Evolutionary conservation across 2,329 filamentous ascomycete species (phyloP).

Genomic region (Cercospora berteroae): DNA sequence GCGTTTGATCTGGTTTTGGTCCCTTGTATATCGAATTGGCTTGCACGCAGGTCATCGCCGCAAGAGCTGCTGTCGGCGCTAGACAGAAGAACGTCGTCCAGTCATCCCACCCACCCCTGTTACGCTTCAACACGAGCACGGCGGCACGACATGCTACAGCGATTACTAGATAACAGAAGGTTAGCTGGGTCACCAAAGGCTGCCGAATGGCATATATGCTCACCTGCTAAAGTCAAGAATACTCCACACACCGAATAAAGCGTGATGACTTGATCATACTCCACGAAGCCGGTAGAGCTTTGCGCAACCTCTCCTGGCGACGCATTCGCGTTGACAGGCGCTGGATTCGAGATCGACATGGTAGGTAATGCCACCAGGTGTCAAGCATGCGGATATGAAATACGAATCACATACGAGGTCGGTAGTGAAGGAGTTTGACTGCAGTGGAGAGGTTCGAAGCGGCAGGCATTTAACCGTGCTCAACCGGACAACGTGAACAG

Average conservation of each 20-base stretch:
- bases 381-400: neutral
- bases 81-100: constrained; percentile 4
- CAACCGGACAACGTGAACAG: neutral
- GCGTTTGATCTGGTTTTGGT: neutral
- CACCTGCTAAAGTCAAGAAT: constrained; percentile 2
- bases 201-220: neutral
- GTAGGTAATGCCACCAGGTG: neutral
- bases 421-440: neutral
- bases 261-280: neutral
- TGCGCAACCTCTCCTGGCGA: neutral
- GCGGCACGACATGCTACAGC: constrained; percentile 1
- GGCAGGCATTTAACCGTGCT: neutral
- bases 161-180: neutral
- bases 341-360: neutral
- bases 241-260: neutral
- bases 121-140: neutral
- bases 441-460: neutral
- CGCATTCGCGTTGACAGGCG: neutral
- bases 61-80: neutral
- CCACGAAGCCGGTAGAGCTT: neutral
- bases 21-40: neutral
- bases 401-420: neutral
- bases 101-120: neutral
- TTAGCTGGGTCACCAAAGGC: neutral
- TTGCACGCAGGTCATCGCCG: neutral